Evolutionary conservation across 2,329 filamentous ascomycete species (phyloP), one percentile per base, ranked within the genome.

Genomic region (Xylariaceae sp.): DNA sequence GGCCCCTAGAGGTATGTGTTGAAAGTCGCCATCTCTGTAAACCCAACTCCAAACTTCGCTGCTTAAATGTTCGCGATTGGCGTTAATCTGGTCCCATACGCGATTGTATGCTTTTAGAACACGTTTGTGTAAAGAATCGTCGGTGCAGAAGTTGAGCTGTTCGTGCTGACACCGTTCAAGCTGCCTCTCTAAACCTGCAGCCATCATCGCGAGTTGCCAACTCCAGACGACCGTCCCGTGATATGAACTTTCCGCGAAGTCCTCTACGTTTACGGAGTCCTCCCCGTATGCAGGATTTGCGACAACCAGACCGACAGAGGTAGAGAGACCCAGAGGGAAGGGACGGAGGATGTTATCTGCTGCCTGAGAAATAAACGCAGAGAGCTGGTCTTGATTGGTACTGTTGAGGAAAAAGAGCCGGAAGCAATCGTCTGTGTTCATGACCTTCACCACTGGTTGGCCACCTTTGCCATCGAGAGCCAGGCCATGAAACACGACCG

Each of bases 191-290:
- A 89, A 69, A 0, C 86, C 85, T 9, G 78, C 78, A 0, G 81
- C 85, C 81, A 88, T 86, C 79, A 88, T 86, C 0, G 84, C 79
- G 3, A 88, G 72, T 52, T 83, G 85, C 84, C 84, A 89, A 44
- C 78, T 79, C 85, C 84, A 88, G 1, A 89, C 75, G 0, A 89
- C 85, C 0, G 85, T 86, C 0, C 84, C 85, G 54, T 88, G 85
- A 61, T 86, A 89, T 0, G 80, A 82, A 2, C 75, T 74, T n/a
- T 78, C 82, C 0, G 81, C 82, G 59, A 81, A 88, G 49, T 81
- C 81, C 0, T 69, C 71, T 0, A 78, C 76, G 48, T 83, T 79
- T 2, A 74, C 73, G 0, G 75, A 69, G 14, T 79, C 72, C 0
- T 71, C 75, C 0, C 81, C 80, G 23, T 82, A 82, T 0, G 85